These are phyloP conservation scores for Arabis alpina DNA, from an alignment of 345 rosid species.

Conservation along the genomic window DNA sequence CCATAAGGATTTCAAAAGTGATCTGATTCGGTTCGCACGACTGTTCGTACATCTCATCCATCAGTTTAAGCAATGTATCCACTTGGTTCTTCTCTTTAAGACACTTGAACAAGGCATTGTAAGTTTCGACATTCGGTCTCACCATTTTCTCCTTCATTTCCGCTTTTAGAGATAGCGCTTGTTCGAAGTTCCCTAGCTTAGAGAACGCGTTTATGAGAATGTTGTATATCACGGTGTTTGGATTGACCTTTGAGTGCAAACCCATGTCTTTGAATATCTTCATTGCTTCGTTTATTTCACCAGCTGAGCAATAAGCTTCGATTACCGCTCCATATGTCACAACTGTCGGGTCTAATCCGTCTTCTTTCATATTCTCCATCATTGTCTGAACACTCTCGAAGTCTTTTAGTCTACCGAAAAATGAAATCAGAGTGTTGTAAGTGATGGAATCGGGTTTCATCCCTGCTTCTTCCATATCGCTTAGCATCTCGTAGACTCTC, in stretches of 20 bases:
- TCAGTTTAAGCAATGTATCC: constrained; percentile 54
- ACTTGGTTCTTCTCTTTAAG: constrained; percentile 55
- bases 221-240: constrained; percentile 73
- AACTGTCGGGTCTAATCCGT: constrained; percentile 58
- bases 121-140: constrained; percentile 65
- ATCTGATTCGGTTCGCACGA: constrained; percentile 73
- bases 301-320: constrained; percentile 61
- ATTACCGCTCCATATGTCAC: constrained; percentile 67
- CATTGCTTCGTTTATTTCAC: constrained; percentile 63
- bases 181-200: constrained; percentile 50
- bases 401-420: constrained; percentile 52
- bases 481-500: constrained; percentile 59
- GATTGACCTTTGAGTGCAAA: constrained; percentile 50
- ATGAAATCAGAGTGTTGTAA: constrained; percentile 66
- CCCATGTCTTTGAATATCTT: constrained; percentile 59
- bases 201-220: constrained; percentile 64
- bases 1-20: constrained; percentile 70
- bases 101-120: constrained; percentile 72
- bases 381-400: constrained; percentile 47
- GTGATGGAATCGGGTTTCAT: constrained; percentile 63
- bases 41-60: constrained; percentile 68
- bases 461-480: constrained; percentile 64
- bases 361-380: constrained; percentile 58
- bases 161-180: constrained; percentile 59
- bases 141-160: constrained; percentile 66